Evolutionary conservation across 2,329 filamentous ascomycete species (phyloP), one percentile per base, ranked within the genome.

Genomic region (Rhexocercosporidium sp.): DNA sequence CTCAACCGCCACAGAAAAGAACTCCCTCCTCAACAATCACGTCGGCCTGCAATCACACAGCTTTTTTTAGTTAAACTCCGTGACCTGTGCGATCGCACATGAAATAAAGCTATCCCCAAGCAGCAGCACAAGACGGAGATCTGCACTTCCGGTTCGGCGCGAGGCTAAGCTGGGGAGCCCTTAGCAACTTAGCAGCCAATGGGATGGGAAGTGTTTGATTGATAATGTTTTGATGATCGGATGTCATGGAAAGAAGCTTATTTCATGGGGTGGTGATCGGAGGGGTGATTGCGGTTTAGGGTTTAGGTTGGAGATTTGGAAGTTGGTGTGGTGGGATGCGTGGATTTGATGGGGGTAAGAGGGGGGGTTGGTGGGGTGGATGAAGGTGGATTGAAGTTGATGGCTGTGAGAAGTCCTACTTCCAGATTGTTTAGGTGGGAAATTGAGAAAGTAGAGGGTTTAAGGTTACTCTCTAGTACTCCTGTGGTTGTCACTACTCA

Each of bases 21-120:
- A 39, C 2, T 20, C 51, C n/a, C 12, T 16, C 22, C 22, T 9
- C 22, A 51, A 51, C 46, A 51, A 51, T 16, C 2, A 51, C 11
- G 7, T 39, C 34, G n/a, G n/a, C n/a, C n/a, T n/a, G n/a, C n/a
- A n/a, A n/a, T n/a, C n/a, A n/a, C n/a, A n/a, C n/a, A n/a, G n/a
- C n/a, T n/a, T n/a, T n/a, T n/a, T n/a, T n/a, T n/a, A n/a, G n/a
- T n/a, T n/a, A n/a, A n/a, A n/a, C n/a, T n/a, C n/a, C n/a, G 53
- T 39, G 31, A 39, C 34, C 22, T 39, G 54, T 57, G 54, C 54
- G 54, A 57, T 57, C 54, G 54, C 54, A 41, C 54, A 39, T 14
- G 5, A 12, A 14, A 41, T 9, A 20, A 41, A 25, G 22, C 47
- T 51, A 51, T 51, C 47, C 25, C 47, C 47, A 16, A 39, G 31